phyloP scores from a whole-genome alignment of 768 basidiomycete genomes.

The Sutorius australiensis region DNA sequence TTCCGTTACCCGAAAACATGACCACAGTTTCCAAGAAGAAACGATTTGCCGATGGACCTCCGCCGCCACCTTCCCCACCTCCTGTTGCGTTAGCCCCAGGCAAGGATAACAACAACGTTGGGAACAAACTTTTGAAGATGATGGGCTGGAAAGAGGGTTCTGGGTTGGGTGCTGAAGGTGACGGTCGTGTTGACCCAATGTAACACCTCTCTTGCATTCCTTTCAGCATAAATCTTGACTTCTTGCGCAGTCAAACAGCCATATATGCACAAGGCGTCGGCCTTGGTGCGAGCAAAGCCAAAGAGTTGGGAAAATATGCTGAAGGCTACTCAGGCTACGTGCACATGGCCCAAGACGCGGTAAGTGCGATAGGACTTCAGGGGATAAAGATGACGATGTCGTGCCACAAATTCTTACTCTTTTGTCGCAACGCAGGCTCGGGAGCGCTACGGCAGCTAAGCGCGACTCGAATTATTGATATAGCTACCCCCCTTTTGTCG shows the following conservation, averaged over 20 bases:
- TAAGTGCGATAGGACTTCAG: constrained; percentile 33
- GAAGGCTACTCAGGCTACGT: constrained; percentile 70
- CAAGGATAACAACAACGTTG: constrained; percentile 81
- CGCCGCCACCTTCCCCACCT: constrained; percentile 57
- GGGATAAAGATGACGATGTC: constrained; percentile 20
- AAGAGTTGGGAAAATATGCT: constrained; percentile 69
- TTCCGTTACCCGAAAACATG: constrained; percentile 58
- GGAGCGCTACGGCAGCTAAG: constrained; percentile 33
- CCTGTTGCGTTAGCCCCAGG: constrained; percentile 65
- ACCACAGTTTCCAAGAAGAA: constrained; percentile 37
- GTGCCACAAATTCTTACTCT: constrained; percentile 24
- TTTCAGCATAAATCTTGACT: constrained; percentile 7
- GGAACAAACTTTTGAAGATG: constrained; percentile 91
- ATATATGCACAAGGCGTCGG: constrained; percentile 88
- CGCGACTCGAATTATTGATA: constrained; percentile 10
- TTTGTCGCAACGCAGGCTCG: constrained; percentile 30
- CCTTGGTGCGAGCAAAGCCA: constrained; percentile 88
- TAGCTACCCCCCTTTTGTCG: constrained; percentile 7
- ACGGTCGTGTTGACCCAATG: constrained; percentile 88
- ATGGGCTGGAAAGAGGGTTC: constrained; percentile 97
- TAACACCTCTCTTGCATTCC: constrained; percentile 28
- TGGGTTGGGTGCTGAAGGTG: constrained; percentile 77
- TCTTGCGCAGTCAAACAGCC: constrained; percentile 61
- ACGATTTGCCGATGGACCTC: constrained; percentile 51
- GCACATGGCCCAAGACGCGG: constrained; percentile 68